phyloP scores from a whole-genome alignment of 306 rosid genomes.

The Dicorynia guianensis region DNA sequence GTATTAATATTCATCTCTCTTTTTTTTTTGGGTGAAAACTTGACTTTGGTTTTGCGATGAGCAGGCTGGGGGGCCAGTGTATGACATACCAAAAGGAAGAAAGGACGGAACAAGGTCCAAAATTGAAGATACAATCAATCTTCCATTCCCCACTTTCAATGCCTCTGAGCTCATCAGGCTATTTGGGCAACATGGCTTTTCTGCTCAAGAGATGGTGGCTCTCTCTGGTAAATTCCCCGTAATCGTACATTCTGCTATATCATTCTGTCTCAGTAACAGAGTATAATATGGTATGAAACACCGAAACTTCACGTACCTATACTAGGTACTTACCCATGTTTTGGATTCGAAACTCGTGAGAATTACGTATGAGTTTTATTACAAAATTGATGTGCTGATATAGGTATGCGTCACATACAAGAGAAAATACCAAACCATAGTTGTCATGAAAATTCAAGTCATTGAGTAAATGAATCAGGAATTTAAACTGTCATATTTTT shows the following conservation, averaged over 20 bases:
- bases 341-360: no score
- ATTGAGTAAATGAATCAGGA: no score
- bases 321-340: no score
- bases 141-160: conserved; percentile 69
- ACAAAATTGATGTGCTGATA: no score
- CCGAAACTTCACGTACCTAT: no score
- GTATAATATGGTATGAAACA: no score
- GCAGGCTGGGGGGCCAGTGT: conserved; percentile 86
- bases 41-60: not conserved
- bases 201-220: conserved; percentile 75
- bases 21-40: not conserved
- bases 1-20: not conserved
- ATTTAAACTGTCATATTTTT: not conserved
- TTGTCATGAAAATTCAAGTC: no score
- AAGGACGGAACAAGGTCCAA: conserved; percentile 80
- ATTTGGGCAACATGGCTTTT: conserved; percentile 75
- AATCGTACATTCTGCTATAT: no score
- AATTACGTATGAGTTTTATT: no score
- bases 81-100: conserved; percentile 76
- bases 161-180: conserved; percentile 68
- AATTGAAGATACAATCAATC: conserved; percentile 75
- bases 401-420: no score
- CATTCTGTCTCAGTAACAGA: no score
- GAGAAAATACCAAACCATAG: no score
- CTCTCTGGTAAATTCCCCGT: conserved; percentile 62